Evolutionary conservation across 1,284 basidiomycete species (phyloP), one percentile per base, ranked within the genome.

Genomic region (Cryptococcus sp.): DNA sequence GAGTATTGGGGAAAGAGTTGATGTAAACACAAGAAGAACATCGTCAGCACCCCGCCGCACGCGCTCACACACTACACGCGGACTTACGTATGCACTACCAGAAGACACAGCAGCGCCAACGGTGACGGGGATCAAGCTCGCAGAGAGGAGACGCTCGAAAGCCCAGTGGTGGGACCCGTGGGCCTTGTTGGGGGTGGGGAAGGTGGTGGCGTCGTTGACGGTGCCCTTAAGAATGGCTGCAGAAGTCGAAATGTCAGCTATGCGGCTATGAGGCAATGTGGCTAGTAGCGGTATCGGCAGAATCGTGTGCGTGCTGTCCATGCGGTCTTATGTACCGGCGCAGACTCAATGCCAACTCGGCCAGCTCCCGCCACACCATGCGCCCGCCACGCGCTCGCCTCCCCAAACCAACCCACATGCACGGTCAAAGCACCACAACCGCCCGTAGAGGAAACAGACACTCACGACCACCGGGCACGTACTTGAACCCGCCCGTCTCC

Each of bases 101-200:
- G 85, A 85, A 4, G 86, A 80, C 23, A 84, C 87, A 62, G 88
- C 89, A 0, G 90, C 87, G 38, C 87, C 87, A 28, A 82, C 87
- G 18, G 91, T 93, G 68, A 96, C 79, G 24, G 96, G 96, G 18
- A 98, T 83, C 62, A 98, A 85, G 23, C 86, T 81, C 0, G 89
- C 94, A 1, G 89, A 87, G 55, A 98, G 83, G 18, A 92, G 82
- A 53, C 95, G 88, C 78, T 98, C 95, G 72, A 98, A 97, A 1
- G 91, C 86, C 95, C 95, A 98, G 82, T 98, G 95, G 79, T 97
- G 88, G 2, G 91, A 95, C 50, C 96, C 95, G 71, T 96, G 89
- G 3, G 85, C 78, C 72, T 84, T 86, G 60, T 84, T 87, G 8
- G 91, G 84, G 23, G 86, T 75, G 33, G 94, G 94, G 82, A 92